phyloP scores from a whole-genome alignment of 2,329 filamentous ascomycete genomes.

The Bipolaris bicolor region DNA sequence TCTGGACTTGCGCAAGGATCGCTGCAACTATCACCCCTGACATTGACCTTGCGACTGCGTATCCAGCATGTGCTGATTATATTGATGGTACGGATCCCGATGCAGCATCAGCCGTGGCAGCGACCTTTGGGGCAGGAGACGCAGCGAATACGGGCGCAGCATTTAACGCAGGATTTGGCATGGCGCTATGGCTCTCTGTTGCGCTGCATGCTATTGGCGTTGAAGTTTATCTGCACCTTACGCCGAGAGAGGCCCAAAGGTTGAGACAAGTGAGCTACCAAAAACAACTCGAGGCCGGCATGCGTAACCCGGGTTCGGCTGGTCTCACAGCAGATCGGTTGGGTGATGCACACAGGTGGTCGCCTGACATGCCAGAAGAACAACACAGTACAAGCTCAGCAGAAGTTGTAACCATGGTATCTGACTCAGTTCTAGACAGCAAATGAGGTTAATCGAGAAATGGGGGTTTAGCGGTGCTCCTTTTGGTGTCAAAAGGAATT shows the following conservation, averaged over 20 bases:
- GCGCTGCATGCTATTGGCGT: conserved; percentile 54
- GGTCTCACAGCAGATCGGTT: conserved; percentile 36
- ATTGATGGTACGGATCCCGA: conserved; percentile 42
- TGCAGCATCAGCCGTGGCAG: conserved; percentile 27
- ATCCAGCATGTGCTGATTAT: conserved; percentile 55
- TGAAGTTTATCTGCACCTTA: conserved; percentile 52
- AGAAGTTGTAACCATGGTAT: no score
- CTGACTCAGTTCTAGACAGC: no score
- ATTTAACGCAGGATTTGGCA: conserved; percentile 59
- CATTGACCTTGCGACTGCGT: conserved; percentile 29
- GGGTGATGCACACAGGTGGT: conserved; percentile 37
- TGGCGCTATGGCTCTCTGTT: conserved; percentile 61
- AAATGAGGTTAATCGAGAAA: no score
- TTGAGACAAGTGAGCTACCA: conserved; percentile 63
- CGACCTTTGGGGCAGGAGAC: conserved; percentile 30
- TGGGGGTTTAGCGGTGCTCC: no score
- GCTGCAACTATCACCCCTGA: conserved; percentile 41
- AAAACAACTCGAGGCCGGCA: conserved; percentile 61
- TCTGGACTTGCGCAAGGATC: conserved; percentile 58
- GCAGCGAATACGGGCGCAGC: conserved; percentile 50
- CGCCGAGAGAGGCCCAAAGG: conserved; percentile 60
- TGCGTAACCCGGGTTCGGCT: conserved; percentile 51
- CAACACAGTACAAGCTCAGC: no score
- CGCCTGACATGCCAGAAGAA: no score
- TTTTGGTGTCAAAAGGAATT: no score